Conservation (phyloP, 1,139 yeast species). For the Cylindricascospora bacillispora region DNA sequence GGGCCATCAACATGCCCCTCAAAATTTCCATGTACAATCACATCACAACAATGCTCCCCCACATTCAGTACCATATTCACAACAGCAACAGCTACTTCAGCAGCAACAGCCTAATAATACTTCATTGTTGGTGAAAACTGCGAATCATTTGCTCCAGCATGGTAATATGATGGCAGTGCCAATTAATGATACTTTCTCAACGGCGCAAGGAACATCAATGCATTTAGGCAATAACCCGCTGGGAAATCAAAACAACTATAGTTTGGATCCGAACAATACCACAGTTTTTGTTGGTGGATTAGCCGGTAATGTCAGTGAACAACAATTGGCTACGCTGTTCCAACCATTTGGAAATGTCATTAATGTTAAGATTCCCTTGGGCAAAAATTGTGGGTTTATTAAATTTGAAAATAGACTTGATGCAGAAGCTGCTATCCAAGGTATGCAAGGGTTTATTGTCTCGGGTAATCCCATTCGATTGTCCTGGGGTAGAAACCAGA, state of each 20-base stretch:
- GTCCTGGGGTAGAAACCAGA: conserved; percentile 65
- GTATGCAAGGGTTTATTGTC: conserved; percentile 86
- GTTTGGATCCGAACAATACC: conserved; percentile 68
- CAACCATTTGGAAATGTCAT: conserved; percentile 76
- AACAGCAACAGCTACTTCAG: background rate
- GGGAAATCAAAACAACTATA: conserved; percentile 1
- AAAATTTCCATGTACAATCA: background rate
- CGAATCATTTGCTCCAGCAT: conserved; percentile 7
- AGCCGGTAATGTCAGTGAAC: conserved; percentile 63
- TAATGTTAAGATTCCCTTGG: conserved; percentile 80
- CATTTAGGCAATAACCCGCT: conserved; percentile 1
- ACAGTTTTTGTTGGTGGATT: conserved; percentile 94
- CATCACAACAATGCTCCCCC: background rate
- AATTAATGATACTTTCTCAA: background rate
- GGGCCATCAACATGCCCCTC: too few relatives aligned
- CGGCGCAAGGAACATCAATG: background rate
- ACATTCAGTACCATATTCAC: background rate
- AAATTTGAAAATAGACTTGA: conserved; percentile 67
- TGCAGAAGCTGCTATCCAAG: conserved; percentile 81
- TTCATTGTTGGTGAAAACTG: conserved; percentile 9
- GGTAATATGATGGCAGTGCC: conserved; percentile 1
- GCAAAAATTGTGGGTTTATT: conserved; percentile 90
- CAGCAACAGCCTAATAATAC: conserved; percentile 5
- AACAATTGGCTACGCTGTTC: conserved; percentile 59
- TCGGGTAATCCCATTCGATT: conserved; percentile 76